phyloP scores from a whole-genome alignment of 495 filamentous ascomycete species.

The Jackrogersella minutella region DNA sequence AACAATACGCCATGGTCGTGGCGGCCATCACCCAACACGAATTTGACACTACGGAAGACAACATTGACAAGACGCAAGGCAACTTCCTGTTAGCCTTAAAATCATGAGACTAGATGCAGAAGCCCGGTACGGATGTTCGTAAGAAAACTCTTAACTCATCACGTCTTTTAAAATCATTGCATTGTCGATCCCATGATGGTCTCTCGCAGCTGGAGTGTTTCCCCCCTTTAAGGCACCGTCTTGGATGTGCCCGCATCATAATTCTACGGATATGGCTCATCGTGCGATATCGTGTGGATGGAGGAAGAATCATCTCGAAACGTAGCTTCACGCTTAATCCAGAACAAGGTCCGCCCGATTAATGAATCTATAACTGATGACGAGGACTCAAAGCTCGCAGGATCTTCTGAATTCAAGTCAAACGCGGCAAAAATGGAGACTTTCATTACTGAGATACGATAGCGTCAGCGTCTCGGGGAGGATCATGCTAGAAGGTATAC shows the following conservation, averaged over 20 bases:
- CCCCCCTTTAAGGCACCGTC: conserved; percentile 43
- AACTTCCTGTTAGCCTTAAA: conserved; percentile 17
- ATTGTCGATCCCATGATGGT: conserved; percentile 55
- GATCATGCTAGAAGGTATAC: conserved; percentile 33
- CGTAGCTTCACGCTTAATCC: too few species aligned
- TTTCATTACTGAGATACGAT: too few species aligned
- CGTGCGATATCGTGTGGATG: too few species aligned
- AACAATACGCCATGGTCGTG: conserved; percentile 51
- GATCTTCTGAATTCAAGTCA: too few species aligned
- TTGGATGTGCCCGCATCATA: conserved; percentile 38
- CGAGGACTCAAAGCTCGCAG: too few species aligned
- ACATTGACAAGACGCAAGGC: conserved; percentile 47
- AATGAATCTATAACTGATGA: too few species aligned
- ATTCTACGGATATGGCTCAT: too few species aligned
- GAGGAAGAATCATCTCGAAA: too few species aligned
- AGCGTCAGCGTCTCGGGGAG: conserved; percentile 11
- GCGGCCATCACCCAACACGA: conserved; percentile 48
- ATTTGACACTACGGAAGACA: conserved; percentile 45
- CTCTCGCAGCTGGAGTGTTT: conserved; percentile 52
- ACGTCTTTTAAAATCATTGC: conserved; percentile 58
- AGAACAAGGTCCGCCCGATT: too few species aligned
- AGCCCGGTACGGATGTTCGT: conserved; percentile 48
- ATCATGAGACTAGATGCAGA: conserved; percentile 42
- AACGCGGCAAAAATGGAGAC: too few species aligned
- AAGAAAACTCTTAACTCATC: conserved; percentile 53